Percentiles rank a stretch among this genome's conserved stretches.
phyloP scores from a whole-genome alignment of 257 asterid species.

The Solanum commersonii region DNA sequence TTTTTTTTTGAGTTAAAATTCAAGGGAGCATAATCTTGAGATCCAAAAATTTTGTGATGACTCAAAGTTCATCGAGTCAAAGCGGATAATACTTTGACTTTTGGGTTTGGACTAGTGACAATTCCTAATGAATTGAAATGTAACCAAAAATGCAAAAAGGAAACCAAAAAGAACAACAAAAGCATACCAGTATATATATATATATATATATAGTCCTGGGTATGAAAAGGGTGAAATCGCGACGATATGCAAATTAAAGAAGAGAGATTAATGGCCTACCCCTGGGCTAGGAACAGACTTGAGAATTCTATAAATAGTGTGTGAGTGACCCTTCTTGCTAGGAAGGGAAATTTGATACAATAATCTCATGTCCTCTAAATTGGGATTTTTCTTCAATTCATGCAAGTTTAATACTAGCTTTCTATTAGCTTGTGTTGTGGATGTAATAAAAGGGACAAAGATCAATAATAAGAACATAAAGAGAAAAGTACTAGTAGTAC shows the following conservation, averaged over 20 bases:
- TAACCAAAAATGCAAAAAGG: not conserved
- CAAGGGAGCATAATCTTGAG: not conserved
- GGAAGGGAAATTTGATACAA: not conserved
- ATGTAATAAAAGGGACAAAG: not conserved
- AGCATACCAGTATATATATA: not conserved
- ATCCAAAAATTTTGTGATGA: not conserved
- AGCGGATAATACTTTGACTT: not conserved
- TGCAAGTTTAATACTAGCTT: not conserved
- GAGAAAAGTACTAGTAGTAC: not conserved
- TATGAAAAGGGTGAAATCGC: not conserved
- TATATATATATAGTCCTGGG: not conserved
- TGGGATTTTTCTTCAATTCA: not conserved
- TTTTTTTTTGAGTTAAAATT: not conserved
- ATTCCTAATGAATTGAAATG: not conserved
- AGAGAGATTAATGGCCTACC: not conserved
- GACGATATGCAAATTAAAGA: not conserved
- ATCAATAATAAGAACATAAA: not conserved
- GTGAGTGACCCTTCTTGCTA: not conserved
- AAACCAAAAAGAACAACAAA: not conserved
- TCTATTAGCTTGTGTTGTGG: not conserved
- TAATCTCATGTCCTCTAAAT: not conserved
- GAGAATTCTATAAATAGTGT: not conserved
- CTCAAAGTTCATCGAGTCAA: not conserved
- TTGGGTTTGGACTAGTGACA: not conserved
- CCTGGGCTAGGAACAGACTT: not conserved